phyloP scores from a whole-genome alignment of 805 yeast genomes.

The Candida maesae region DNA sequence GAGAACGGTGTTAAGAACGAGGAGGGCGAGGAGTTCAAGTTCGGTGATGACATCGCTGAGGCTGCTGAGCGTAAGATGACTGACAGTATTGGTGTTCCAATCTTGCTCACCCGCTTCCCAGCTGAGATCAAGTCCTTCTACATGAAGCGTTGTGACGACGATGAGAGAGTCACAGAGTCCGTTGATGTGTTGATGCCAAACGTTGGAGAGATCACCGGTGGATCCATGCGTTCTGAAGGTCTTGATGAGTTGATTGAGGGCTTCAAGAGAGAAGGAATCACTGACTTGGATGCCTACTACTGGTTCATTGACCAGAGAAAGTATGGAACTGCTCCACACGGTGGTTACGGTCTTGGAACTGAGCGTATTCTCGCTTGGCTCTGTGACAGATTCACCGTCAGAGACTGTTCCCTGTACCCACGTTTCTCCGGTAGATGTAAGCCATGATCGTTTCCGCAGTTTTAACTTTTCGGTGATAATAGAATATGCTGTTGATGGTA shows the following conservation, averaged over 20 bases:
- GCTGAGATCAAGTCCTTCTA: constrained; percentile 96
- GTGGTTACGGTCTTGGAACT: constrained; percentile 98
- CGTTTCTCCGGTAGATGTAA: constrained; percentile 97
- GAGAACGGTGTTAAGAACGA: constrained; percentile 93
- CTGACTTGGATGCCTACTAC: constrained; percentile 71
- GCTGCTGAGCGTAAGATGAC: constrained; percentile 99
- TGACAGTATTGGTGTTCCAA: constrained; percentile 89
- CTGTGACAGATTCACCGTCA: constrained; percentile 94
- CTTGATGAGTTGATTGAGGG: constrained; percentile 83
- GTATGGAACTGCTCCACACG: constrained; percentile 98
- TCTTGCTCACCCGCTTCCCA: constrained; percentile 91
- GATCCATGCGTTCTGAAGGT: constrained; percentile 93
- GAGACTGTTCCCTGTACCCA: constrained; percentile 97
- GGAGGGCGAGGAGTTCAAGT: constrained; percentile 87
- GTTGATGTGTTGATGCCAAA: constrained; percentile 99
- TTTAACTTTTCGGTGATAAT: too few species aligned
- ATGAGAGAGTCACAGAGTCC: constrained; percentile 93
- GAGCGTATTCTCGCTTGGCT: constrained; percentile 98
- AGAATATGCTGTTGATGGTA: too few species aligned
- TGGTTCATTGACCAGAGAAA: constrained; percentile 96
- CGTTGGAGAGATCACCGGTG: constrained; percentile 98
- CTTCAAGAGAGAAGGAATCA: constrained; percentile 88
- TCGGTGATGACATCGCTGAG: constrained; percentile 99
- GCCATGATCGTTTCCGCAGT: too few species aligned
- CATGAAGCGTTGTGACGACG: constrained; percentile 91